Evolutionary conservation across 73 alveolate species (phyloP).

Genomic region (Paramecium tetraurelia): DNA sequence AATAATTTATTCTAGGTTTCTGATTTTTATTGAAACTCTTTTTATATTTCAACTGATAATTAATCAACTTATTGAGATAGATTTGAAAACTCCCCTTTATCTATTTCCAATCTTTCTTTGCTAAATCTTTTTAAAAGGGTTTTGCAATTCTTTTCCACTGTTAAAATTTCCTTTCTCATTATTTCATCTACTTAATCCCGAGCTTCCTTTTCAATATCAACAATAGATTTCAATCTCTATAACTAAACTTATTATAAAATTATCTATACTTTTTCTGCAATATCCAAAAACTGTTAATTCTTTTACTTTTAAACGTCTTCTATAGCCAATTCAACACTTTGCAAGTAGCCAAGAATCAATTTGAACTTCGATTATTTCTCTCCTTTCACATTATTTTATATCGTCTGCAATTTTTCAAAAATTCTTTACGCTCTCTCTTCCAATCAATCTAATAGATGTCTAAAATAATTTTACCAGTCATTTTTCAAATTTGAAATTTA

Average conservation of each 20-base stretch:
- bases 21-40: slow-evolving; percentile 16
- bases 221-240: neutral
- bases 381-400: neutral
- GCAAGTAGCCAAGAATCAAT: neutral
- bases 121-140: neutral
- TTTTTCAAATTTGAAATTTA: neutral
- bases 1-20: neutral
- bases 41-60: slow-evolving; percentile 41
- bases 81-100: slow-evolving; percentile 13
- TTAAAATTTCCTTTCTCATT: neutral
- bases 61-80: slow-evolving; percentile 15
- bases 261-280: neutral
- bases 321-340: neutral
- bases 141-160: slow-evolving; percentile 32
- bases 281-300: neutral
- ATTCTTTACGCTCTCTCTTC: slow-evolving; percentile 32
- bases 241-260: neutral
- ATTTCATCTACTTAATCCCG: neutral
- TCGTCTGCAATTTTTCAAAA: neutral
- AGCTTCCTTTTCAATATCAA: neutral
- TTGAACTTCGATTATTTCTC: slow-evolving; percentile 9
- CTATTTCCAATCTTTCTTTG: slow-evolving; percentile 55
- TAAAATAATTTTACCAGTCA: slow-evolving; percentile 6
- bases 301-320: slow-evolving; percentile 23
- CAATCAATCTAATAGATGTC: neutral